A percentile compares a stretch with the other conserved stretches of the same genome.
These are phyloP conservation scores for Cryphonectria parasitica DNA, from an alignment of 2,329 filamentous ascomycete genomes.

Conservation along the genomic window DNA sequence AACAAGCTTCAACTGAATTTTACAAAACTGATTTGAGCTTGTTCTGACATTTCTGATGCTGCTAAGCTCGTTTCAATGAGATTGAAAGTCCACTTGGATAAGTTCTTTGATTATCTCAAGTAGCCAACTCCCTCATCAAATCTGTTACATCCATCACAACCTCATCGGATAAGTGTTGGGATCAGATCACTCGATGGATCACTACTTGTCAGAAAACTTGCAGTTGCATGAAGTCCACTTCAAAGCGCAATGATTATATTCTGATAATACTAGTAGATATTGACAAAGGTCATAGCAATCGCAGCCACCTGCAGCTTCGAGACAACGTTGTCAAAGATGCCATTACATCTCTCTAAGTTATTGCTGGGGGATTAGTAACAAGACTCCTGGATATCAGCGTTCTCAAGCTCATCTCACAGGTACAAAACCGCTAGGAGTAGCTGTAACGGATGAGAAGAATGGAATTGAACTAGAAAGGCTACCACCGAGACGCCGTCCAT, in stretches of 20 bases:
- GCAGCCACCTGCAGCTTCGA: background rate
- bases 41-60: no score
- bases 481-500: background rate
- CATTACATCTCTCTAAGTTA: background rate
- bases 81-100: no score
- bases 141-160: background rate
- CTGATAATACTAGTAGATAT: background rate
- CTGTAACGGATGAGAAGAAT: background rate
- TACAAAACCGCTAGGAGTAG: background rate
- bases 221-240: background rate
- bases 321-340: background rate
- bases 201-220: background rate
- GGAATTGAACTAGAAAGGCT: background rate
- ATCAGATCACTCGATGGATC: background rate
- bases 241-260: background rate
- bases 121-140: background rate
- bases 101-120: no score
- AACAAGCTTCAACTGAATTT: no score
- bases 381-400: background rate
- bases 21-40: no score
- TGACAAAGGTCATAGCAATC: background rate
- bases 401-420: background rate
- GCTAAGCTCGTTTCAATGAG: no score
- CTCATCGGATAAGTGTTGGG: background rate
- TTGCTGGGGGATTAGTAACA: background rate